Evolutionary conservation across 2,329 filamentous ascomycete genomes (phyloP).

Genomic region (Aspergillus sp.): DNA sequence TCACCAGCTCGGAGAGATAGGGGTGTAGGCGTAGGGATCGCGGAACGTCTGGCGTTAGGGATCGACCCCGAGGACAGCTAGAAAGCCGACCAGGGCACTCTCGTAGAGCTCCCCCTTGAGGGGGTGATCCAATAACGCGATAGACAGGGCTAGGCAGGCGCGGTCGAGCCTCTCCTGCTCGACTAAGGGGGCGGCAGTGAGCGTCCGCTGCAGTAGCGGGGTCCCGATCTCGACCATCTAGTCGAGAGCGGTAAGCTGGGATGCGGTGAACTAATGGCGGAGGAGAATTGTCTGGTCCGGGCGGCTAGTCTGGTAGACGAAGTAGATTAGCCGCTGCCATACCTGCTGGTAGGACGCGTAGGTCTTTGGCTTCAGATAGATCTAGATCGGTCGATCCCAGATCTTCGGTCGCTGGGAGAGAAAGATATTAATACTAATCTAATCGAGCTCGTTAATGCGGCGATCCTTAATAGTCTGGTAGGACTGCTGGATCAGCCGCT

Average conservation of each 20-base stretch:
- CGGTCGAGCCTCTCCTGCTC: neutral
- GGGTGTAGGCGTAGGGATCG: neutral
- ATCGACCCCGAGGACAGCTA: neutral
- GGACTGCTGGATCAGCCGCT: neutral
- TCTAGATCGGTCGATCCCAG: constrained; percentile 2
- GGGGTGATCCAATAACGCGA: neutral
- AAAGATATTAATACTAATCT: constrained; percentile 6
- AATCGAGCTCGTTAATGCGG: constrained; percentile 1
- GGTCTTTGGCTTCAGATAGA: neutral
- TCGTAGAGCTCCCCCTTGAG: neutral
- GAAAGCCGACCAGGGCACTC: neutral
- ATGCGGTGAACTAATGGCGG: no score
- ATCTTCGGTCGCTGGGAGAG: neutral
- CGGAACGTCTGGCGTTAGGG: neutral
- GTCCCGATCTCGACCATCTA: neutral
- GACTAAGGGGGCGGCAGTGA: neutral
- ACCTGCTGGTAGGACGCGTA: neutral
- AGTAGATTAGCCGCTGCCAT: neutral
- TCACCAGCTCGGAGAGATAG: constrained; percentile 3
- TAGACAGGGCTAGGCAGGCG: neutral
- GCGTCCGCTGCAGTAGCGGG: neutral
- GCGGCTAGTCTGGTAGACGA: no score
- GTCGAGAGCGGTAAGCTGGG: neutral
- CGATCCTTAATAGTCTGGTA: neutral
- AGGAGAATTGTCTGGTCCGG: no score